Base-by-base conservation (phyloP, 495 filamentous ascomycete genomes). In the Lasiosphaeris hirsuta region DNA sequence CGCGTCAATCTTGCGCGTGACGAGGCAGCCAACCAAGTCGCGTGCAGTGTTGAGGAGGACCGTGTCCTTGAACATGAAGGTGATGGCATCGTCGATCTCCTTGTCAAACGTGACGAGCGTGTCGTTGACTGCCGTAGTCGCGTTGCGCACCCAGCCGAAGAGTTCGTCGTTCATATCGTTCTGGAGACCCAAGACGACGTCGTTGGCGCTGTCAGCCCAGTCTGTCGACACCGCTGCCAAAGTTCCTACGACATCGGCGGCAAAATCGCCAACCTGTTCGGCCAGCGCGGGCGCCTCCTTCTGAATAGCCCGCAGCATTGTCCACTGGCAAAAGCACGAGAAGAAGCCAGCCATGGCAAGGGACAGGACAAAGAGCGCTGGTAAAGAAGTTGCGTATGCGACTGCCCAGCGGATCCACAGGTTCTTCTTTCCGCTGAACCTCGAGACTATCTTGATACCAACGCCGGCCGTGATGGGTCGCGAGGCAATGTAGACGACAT, bases 401-500 rank as follows among this genome's bases (percentile, higher is more conserved):
- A 96, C 76, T 35, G 83, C 82, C 94, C 94, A 98, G 33, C 94
- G 84, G 1, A 84, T 79, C 10, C 95, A 74, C 14, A 86, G 81
- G 62, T 89, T 86, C 30, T 82, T 79, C 56, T 86, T 87, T 40
- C 79, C 80, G 56, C 77, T 81, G 71, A 93, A 87, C n/a, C 73
- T 75, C 11, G 78, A 77, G n/a, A 90, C 85, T 11, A 87, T 63
- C 72, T 83, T 86, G 66, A 96, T 82, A 33, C 94, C 94, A 7
- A 78, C 64, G 6, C 80, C 78, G 1, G 88, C 79, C 0, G 89
- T 87, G 58, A 85, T 82, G 6, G 93, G 91, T 4, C 90, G 80
- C 15, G 91, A 95, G 13, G 85, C 84, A 46, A 96, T 88, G 67
- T 96, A 93, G 47, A 96, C 82, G 15, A 93, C 86, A 68, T 97